These are phyloP conservation scores for Chlorencoelia australis DNA, from an alignment of 2,329 filamentous ascomycete genomes.

Conservation along the genomic window DNA sequence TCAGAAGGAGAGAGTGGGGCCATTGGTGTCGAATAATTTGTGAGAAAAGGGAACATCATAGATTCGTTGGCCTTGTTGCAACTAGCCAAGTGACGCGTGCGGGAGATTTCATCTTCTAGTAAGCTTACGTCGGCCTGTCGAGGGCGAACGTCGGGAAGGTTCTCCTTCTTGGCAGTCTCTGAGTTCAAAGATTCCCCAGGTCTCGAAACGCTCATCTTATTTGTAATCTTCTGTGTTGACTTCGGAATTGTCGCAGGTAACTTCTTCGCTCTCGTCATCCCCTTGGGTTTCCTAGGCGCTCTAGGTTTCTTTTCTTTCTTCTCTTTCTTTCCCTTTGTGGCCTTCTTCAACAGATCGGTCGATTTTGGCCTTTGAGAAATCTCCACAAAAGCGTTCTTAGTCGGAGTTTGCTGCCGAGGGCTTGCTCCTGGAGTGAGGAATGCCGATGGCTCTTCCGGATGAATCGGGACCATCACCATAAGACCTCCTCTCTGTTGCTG, in stretches of 20 bases:
- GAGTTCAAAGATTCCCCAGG: too few relatives aligned
- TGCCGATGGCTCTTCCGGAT: constrained; percentile 32
- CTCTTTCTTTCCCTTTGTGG: neutral
- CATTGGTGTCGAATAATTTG: constrained; percentile 14
- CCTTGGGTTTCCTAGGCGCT: constrained; percentile 1
- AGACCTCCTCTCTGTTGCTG: constrained; percentile 30
- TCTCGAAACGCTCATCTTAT: too few relatives aligned
- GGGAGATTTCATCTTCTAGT: constrained; percentile 19
- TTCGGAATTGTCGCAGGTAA: constrained; percentile 27
- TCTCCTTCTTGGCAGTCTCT: constrained; percentile 22
- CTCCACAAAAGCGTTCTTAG: constrained; percentile 12
- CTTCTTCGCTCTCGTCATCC: constrained; percentile 38
- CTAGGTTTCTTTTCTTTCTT: constrained; percentile 7
- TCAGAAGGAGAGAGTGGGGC: constrained; percentile 10
- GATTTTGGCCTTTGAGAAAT: constrained; percentile 1
- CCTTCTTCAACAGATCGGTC: neutral
- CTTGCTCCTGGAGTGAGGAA: constrained; percentile 51
- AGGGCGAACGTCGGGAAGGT: constrained; percentile 16
- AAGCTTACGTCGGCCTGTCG: constrained; percentile 21
- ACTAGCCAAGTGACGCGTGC: constrained; percentile 8
- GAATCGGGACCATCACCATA: constrained; percentile 33
- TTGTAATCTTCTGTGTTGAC: too few relatives aligned
- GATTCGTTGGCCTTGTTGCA: constrained; percentile 4
- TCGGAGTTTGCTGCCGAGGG: constrained; percentile 35
- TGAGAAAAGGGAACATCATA: constrained; percentile 16